Conservation (phyloP, 2,329 filamentous ascomycete genomes). For the Penicillium sp. region DNA sequence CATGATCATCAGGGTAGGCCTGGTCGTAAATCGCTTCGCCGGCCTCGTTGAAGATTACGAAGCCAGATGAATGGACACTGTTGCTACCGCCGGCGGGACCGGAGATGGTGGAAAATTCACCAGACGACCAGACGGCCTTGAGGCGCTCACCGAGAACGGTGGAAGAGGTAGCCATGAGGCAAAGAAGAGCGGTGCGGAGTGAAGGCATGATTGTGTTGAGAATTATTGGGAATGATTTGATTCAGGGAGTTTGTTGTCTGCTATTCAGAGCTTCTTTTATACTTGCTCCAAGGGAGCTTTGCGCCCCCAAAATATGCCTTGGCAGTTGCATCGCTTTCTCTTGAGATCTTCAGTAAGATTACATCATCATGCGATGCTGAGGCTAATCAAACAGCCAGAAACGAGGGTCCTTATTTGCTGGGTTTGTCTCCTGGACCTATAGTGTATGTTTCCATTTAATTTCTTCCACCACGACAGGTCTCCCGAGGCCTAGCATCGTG, state of each 20-base stretch:
- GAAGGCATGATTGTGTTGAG: constrained; percentile 8
- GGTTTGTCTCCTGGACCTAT: no score
- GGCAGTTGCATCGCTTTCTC: neutral
- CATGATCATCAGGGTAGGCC: constrained; percentile 11
- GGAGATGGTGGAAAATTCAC: constrained; percentile 16
- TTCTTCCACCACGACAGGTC: no score
- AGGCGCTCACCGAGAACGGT: constrained; percentile 14
- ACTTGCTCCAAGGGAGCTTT: neutral
- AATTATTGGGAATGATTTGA: neutral
- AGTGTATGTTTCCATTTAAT: no score
- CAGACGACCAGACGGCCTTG: constrained; percentile 14
- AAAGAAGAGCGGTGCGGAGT: constrained; percentile 8
- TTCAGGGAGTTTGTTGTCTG: neutral
- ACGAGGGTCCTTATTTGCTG: no score
- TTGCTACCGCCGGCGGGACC: constrained; percentile 14
- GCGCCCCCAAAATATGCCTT: neutral
- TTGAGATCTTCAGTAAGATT: neutral
- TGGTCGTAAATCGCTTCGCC: constrained; percentile 17
- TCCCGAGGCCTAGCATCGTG: no score
- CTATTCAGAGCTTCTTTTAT: neutral
- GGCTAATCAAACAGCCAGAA: no score
- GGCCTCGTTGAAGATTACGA: constrained; percentile 15
- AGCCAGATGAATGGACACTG: constrained; percentile 13
- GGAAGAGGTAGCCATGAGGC: constrained; percentile 10
- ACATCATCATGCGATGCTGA: neutral